Conservation (phyloP, 2,329 filamentous ascomycete genomes). For the Aspergillus chevalieri region DNA sequence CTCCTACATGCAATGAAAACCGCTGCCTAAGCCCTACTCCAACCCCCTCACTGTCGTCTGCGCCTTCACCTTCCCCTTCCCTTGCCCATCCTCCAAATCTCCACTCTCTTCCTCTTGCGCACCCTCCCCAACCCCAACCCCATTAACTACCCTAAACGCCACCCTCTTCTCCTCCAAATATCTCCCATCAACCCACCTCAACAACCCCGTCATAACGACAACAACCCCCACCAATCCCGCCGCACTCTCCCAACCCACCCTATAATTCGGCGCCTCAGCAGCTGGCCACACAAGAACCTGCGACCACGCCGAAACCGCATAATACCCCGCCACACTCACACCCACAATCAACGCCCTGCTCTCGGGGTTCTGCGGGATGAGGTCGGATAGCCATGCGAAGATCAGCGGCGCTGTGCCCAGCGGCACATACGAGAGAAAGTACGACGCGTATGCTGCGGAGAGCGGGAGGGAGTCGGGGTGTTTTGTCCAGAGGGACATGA, state of each 20-base stretch:
- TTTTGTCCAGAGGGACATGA: constrained; percentile 51
- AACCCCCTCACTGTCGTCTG: neutral
- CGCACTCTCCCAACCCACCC: constrained; percentile 45
- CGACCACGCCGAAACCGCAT: constrained; percentile 48
- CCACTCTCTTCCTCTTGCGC: constrained; percentile 4
- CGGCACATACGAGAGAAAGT: constrained; percentile 46
- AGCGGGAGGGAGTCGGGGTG: constrained; percentile 40
- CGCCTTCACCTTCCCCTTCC: neutral
- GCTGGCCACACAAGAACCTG: constrained; percentile 51
- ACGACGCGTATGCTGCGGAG: constrained; percentile 46
- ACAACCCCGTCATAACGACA: constrained; percentile 39
- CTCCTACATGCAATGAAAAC: too few relatives aligned
- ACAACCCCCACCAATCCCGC: constrained; percentile 42
- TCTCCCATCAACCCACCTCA: constrained; percentile 42
- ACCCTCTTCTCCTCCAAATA: constrained; percentile 27
- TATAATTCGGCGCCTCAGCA: constrained; percentile 45
- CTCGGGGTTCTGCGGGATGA: constrained; percentile 47
- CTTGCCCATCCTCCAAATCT: neutral
- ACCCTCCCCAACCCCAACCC: constrained; percentile 8
- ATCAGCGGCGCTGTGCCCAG: constrained; percentile 49
- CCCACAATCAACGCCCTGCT: constrained; percentile 46
- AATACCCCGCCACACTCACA: constrained; percentile 45
- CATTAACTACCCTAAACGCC: constrained; percentile 9
- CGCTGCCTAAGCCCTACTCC: too few relatives aligned
- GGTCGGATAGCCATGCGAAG: constrained; percentile 48